Evolutionary conservation across 495 filamentous ascomycete genomes (phyloP).

Genomic region (Astrocystis sublimbata): DNA sequence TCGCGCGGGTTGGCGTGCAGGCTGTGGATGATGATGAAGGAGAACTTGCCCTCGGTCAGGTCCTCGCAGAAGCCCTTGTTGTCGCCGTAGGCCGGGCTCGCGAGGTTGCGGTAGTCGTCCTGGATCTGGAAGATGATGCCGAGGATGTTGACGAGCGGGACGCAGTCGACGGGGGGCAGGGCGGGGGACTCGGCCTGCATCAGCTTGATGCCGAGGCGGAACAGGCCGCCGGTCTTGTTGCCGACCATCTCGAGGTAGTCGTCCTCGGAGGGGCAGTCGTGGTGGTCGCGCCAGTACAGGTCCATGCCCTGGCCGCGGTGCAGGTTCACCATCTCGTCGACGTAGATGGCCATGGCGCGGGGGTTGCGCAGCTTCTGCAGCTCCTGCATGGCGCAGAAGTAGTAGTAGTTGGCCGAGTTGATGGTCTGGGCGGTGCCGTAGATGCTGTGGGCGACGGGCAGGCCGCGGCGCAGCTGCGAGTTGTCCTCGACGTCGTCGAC

Average conservation of each 20-base stretch:
- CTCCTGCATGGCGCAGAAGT: conserved; percentile 86
- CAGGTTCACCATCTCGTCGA: conserved; percentile 87
- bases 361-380: conserved; percentile 75
- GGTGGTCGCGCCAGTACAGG: conserved; percentile 92
- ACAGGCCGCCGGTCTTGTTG: conserved; percentile 96
- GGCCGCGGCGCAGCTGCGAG: conserved; percentile 78
- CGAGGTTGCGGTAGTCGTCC: conserved; percentile 94
- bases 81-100: conserved; percentile 66
- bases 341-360: conserved; percentile 71
- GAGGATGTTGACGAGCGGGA: conserved; percentile 84
- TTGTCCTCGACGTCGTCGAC: conserved; percentile 92
- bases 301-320: conserved; percentile 98
- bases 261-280: conserved; percentile 91
- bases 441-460: conserved; percentile 91
- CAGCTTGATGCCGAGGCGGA: conserved; percentile 88
- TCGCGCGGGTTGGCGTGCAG: conserved; percentile 80
- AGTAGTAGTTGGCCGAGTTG: conserved; percentile 96
- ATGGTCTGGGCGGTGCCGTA: conserved; percentile 96
- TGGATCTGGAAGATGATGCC: conserved; percentile 95
- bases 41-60: conserved; percentile 97
- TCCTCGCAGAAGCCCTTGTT: conserved; percentile 98
- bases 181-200: conserved; percentile 85
- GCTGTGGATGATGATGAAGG: conserved; percentile 93
- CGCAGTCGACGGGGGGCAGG: conserved; percentile 64
- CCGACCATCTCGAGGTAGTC: conserved; percentile 99